Percentiles rank a stretch among this genome's conserved stretches.
Conservation (phyloP, 768 basidiomycete species). For the Lactarius deliciosus region DNA sequence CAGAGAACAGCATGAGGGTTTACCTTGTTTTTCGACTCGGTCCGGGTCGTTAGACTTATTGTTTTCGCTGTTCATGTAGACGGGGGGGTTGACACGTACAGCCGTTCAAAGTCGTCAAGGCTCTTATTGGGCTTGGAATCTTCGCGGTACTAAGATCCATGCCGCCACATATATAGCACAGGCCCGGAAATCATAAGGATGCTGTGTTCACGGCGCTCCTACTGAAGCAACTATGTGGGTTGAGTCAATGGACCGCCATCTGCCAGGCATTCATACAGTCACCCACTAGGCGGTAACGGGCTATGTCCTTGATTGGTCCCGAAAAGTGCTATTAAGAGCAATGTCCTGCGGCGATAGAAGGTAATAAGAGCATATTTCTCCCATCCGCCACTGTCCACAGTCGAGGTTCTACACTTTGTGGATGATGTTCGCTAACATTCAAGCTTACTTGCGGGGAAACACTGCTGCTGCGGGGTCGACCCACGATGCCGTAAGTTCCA, state of each 20-base stretch:
- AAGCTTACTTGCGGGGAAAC: constrained; percentile 1
- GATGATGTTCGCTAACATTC: constrained; percentile 1
- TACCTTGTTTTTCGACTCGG: constrained; percentile 1
- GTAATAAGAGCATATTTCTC: background rate
- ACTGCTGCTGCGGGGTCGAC: background rate
- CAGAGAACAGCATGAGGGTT: too few species aligned
- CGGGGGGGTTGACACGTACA: constrained; percentile 6
- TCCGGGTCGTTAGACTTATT: background rate
- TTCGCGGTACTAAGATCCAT: background rate
- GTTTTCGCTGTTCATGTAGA: background rate
- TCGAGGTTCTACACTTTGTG: background rate
- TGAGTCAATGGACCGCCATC: constrained; percentile 12
- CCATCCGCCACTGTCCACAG: background rate
- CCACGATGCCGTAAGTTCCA: background rate
- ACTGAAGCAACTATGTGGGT: background rate
- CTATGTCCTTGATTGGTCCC: background rate
- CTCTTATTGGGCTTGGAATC: background rate
- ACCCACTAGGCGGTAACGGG: background rate
- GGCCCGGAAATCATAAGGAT: background rate
- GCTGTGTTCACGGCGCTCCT: constrained; percentile 1
- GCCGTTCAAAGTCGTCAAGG: background rate
- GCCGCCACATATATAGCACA: background rate
- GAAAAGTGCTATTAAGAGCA: background rate
- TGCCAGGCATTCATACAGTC: background rate
- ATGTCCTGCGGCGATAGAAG: too few species aligned